phyloP scores from a whole-genome alignment of 345 rosid genomes.

The Clarkia xantiana region DNA sequence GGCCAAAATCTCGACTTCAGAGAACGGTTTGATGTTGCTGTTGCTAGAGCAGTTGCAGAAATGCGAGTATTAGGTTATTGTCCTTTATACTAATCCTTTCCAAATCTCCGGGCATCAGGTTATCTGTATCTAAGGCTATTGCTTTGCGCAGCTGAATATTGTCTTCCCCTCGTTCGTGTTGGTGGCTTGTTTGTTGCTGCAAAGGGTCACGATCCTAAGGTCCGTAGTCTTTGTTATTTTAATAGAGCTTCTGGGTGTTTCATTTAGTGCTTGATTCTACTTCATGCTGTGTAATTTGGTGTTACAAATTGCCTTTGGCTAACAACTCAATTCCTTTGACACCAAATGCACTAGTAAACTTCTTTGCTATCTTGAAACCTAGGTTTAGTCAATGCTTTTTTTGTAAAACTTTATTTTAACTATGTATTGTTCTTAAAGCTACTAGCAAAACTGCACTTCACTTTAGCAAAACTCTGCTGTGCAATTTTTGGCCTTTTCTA shows the following conservation, averaged over 20 bases:
- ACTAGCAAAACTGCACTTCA: too few species aligned
- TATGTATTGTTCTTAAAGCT: too few species aligned
- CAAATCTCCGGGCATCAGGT: not conserved
- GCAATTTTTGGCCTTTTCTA: too few species aligned
- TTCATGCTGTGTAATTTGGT: too few species aligned
- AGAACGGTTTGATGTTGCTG: constrained; percentile 78
- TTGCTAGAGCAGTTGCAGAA: constrained; percentile 95
- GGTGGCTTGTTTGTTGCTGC: constrained; percentile 95
- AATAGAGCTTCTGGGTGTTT: not conserved
- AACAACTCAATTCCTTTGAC: too few species aligned
- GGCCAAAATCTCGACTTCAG: constrained; percentile 49
- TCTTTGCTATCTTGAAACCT: too few species aligned
- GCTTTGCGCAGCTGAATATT: constrained; percentile 65
- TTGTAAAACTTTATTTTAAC: too few species aligned
- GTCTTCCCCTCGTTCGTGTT: constrained; percentile 84
- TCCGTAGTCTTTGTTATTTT: constrained; percentile 4
- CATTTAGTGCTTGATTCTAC: not conserved
- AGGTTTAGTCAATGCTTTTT: too few species aligned
- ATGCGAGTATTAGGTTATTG: constrained; percentile 74
- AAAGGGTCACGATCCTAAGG: constrained; percentile 90
- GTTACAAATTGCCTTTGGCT: too few species aligned
- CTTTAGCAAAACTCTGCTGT: too few species aligned
- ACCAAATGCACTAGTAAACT: too few species aligned
- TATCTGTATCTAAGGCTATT: not conserved
- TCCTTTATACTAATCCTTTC: not conserved